Evolutionary conservation across 2,329 filamentous ascomycete genomes (phyloP).

Genomic region (Aureobasidium sp.): DNA sequence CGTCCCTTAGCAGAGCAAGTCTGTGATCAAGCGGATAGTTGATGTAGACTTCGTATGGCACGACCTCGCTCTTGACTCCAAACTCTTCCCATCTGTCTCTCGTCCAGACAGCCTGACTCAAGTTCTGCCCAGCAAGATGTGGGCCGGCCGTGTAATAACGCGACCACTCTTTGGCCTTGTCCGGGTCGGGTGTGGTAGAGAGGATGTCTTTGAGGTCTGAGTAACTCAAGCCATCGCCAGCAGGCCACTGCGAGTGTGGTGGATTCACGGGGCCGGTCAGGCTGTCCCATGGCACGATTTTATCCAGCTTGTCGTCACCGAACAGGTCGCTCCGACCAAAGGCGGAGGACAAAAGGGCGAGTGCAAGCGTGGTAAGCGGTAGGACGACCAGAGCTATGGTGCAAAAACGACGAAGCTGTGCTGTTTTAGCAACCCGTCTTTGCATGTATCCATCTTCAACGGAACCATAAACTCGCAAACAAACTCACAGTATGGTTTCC

Average conservation of each 20-base stretch:
- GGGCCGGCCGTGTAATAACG: slow-evolving; percentile 45
- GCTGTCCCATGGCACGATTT: slow-evolving; percentile 4
- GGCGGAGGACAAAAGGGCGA: slow-evolving; percentile 33
- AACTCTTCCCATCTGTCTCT: slow-evolving; percentile 44
- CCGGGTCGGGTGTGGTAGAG: slow-evolving; percentile 46
- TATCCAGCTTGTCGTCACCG: slow-evolving; percentile 27
- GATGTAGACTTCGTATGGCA: slow-evolving; percentile 46
- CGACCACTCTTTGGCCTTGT: slow-evolving; percentile 45
- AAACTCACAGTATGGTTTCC: slow-evolving; percentile 43
- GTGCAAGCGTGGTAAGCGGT: slow-evolving; percentile 33
- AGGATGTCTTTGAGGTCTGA: slow-evolving; percentile 51
- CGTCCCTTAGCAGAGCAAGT: slow-evolving; percentile 37
- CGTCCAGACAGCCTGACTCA: slow-evolving; percentile 47
- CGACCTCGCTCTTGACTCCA: slow-evolving; percentile 39
- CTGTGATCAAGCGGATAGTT: slow-evolving; percentile 45
- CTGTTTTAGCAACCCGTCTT: background rate
- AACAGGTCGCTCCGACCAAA: slow-evolving; percentile 28
- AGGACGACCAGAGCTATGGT: slow-evolving; percentile 46
- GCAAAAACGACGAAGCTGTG: slow-evolving; percentile 55
- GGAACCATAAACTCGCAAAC: background rate
- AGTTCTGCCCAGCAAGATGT: slow-evolving; percentile 46
- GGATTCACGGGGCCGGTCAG: slow-evolving; percentile 23
- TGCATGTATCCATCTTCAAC: background rate
- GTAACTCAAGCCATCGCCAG: slow-evolving; percentile 43
- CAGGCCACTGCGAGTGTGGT: slow-evolving; percentile 35